Percentiles rank a stretch among this genome's conserved stretches.
Evolutionary conservation across 441 rosid species (phyloP).

Genomic region (Metrosideros polymorpha): DNA sequence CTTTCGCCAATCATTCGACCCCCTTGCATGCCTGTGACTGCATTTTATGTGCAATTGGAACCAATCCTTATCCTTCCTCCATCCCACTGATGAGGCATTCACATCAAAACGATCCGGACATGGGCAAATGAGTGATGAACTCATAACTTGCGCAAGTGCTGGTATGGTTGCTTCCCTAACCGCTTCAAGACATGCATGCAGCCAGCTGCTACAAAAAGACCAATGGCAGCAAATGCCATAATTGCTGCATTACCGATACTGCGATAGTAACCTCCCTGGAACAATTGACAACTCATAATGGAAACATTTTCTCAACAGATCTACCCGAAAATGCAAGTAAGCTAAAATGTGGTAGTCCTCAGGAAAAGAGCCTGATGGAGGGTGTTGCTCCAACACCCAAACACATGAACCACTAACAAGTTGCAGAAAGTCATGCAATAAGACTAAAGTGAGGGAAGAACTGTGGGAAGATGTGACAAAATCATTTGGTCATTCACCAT

Average conservation of each 20-base stretch:
- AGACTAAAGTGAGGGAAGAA: neutral
- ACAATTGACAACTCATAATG: neutral
- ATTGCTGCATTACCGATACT: constrained; percentile 64
- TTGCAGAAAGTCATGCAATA: neutral
- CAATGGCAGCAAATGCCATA: constrained; percentile 55
- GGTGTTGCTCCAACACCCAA: neutral
- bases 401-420: neutral
- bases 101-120: neutral
- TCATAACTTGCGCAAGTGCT: constrained; percentile 72
- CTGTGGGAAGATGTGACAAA: too few species aligned
- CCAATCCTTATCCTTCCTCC: neutral
- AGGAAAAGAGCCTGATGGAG: neutral
- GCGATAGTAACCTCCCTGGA: constrained; percentile 63
- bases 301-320: neutral
- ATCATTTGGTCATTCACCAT: neutral
- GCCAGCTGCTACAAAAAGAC: constrained; percentile 61
- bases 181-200: constrained; percentile 75
- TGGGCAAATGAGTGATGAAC: neutral
- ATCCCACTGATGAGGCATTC: neutral
- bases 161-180: constrained; percentile 90
- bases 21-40: neutral
- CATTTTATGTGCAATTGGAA: neutral
- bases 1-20: neutral
- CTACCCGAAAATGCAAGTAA: neutral
- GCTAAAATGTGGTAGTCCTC: neutral